Conservation (phyloP, 176 grass and related monocot species). For the Oryza australiensis region DNA sequence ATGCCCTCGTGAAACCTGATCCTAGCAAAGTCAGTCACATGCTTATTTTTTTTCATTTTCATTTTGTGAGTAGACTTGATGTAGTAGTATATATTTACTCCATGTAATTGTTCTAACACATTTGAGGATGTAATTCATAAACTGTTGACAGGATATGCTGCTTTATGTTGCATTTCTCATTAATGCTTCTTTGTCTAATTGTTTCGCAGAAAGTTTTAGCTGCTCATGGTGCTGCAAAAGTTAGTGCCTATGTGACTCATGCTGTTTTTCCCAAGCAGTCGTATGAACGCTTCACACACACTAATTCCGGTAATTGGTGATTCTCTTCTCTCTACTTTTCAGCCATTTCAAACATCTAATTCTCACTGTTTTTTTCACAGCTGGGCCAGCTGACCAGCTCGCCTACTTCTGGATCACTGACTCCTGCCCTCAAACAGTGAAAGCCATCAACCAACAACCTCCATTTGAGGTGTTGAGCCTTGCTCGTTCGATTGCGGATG, state of each 20-base stretch:
- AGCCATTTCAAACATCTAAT: not conserved
- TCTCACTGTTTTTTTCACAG: slow-evolving; percentile 32
- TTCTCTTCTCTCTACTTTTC: slow-evolving; percentile 11
- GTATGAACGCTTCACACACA: slow-evolving; percentile 60
- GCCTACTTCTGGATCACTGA: slow-evolving; percentile 90
- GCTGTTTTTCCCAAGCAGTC: slow-evolving; percentile 84
- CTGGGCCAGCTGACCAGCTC: slow-evolving; percentile 51
- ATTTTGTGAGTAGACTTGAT: not conserved
- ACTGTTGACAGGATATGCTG: not conserved
- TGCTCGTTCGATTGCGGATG: slow-evolving; percentile 69
- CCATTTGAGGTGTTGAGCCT: slow-evolving; percentile 94
- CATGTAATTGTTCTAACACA: not conserved
- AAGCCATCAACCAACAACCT: slow-evolving; percentile 58
- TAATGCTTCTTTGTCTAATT: not conserved
- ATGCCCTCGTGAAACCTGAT: not conserved
- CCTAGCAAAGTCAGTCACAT: not conserved
- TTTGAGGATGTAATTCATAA: not conserved
- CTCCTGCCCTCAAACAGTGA: slow-evolving; percentile 79
- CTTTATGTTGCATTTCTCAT: not conserved
- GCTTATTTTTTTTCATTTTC: slow-evolving; percentile 12
- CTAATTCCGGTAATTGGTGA: slow-evolving; percentile 62
- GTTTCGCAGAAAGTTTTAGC: slow-evolving; percentile 52
- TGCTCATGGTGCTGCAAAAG: slow-evolving; percentile 74
- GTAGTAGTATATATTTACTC: not conserved
- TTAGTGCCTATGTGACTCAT: slow-evolving; percentile 97